Conservation (phyloP, 345 rosid genomes). For the Eucalyptus curtisii region DNA sequence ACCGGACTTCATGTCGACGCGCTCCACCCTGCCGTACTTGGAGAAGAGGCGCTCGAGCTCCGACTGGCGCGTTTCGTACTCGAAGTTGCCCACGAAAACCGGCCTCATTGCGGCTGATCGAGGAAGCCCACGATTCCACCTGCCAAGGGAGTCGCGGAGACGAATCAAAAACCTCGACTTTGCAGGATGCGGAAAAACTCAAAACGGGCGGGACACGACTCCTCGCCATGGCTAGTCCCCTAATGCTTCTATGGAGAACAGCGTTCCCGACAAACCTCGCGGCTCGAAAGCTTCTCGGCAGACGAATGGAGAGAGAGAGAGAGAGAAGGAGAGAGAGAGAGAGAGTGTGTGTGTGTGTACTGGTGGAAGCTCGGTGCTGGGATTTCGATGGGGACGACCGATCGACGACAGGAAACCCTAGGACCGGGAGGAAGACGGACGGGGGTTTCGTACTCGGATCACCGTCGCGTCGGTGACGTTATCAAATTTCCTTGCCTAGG, state of each 20-base stretch:
- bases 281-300: background rate
- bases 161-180: background rate
- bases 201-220: background rate
- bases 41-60: slow-evolving; percentile 67
- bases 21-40: slow-evolving; percentile 71
- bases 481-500: background rate
- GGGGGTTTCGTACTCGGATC: background rate
- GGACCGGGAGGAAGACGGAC: background rate
- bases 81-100: slow-evolving; percentile 70
- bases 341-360: background rate
- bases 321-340: background rate
- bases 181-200: background rate
- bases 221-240: background rate
- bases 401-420: background rate
- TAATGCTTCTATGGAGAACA: background rate
- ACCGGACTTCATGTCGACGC: slow-evolving; percentile 95
- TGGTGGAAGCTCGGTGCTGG: background rate
- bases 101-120: slow-evolving; percentile 31
- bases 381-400: background rate
- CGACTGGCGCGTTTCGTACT: slow-evolving; percentile 70
- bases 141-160: background rate
- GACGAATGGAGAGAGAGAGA: background rate
- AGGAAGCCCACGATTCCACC: background rate
- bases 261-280: background rate
- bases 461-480: background rate